phyloP scores from a whole-genome alignment of 1,284 basidiomycete genomes.

The Mycosarcoma mackinlayi region DNA sequence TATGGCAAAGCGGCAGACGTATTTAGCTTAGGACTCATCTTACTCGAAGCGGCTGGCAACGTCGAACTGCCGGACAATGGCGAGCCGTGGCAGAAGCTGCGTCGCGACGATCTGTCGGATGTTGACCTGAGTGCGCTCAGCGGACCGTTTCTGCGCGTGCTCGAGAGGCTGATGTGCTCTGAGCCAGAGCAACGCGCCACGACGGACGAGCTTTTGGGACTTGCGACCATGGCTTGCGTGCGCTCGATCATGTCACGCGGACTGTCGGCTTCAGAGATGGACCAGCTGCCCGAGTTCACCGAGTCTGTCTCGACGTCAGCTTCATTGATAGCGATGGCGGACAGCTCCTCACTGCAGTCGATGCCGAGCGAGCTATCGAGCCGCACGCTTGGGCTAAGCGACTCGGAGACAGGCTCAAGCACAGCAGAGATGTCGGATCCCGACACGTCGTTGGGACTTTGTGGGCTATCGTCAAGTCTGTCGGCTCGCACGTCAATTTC shows the following conservation, averaged over 20 bases:
- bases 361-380: slow-evolving; percentile 33
- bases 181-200: slow-evolving; percentile 54
- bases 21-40: slow-evolving; percentile 94
- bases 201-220: slow-evolving; percentile 48
- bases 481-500: slow-evolving; percentile 27
- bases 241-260: slow-evolving; percentile 55
- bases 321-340: slow-evolving; percentile 20
- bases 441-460: slow-evolving; percentile 33
- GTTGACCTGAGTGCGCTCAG: slow-evolving; percentile 78
- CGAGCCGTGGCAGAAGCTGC: slow-evolving; percentile 91
- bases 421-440: slow-evolving; percentile 29
- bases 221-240: slow-evolving; percentile 55
- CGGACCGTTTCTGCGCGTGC: slow-evolving; percentile 58
- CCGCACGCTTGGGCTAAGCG: slow-evolving; percentile 24
- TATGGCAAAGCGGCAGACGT: slow-evolving; percentile 96
- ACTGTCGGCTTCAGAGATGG: slow-evolving; percentile 57
- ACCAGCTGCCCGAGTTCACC: slow-evolving; percentile 62
- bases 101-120: slow-evolving; percentile 90
- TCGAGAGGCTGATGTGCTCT: slow-evolving; percentile 53
- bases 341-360: slow-evolving; percentile 29
- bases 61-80: slow-evolving; percentile 97
- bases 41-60: slow-evolving; percentile 94
- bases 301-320: slow-evolving; percentile 33
- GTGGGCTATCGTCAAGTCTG: slow-evolving; percentile 25
- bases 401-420: slow-evolving; percentile 27